Evolutionary conservation across 495 filamentous ascomycete genomes (phyloP).

Genomic region (Cairneyella variabilis): DNA sequence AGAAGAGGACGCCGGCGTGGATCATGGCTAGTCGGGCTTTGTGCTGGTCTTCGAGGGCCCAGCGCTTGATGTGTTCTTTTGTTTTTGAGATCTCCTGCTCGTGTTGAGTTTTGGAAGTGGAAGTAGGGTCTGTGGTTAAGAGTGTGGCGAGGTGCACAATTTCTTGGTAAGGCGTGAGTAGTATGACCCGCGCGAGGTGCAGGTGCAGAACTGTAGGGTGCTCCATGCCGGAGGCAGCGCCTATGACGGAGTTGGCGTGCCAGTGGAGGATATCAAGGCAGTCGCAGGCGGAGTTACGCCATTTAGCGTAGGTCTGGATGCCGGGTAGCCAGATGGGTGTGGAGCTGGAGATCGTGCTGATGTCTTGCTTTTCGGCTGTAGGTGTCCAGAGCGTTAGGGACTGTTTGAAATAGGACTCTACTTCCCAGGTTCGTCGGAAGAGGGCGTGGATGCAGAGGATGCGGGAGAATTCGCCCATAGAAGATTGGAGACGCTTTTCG

Average conservation of each 20-base stretch:
- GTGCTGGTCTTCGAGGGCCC: slow-evolving; percentile 49
- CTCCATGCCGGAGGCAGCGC: slow-evolving; percentile 43
- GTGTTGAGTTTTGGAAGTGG: neutral
- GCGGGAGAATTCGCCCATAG: slow-evolving; percentile 43
- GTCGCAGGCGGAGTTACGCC: slow-evolving; percentile 53
- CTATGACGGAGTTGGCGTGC: slow-evolving; percentile 44
- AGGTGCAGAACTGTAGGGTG: slow-evolving; percentile 50
- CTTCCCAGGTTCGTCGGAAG: slow-evolving; percentile 49
- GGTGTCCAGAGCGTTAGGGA: slow-evolving; percentile 47
- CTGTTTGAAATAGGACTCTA: slow-evolving; percentile 41
- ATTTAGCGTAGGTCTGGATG: slow-evolving; percentile 47
- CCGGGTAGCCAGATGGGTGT: slow-evolving; percentile 47
- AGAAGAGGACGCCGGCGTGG: slow-evolving; percentile 46
- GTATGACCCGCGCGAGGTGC: slow-evolving; percentile 41
- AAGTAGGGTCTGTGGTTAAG: neutral
- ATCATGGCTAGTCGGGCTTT: slow-evolving; percentile 53
- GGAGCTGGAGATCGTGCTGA: slow-evolving; percentile 32
- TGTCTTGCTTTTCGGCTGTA: slow-evolving; percentile 40
- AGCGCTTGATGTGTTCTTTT: slow-evolving; percentile 39
- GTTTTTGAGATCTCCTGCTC: neutral
- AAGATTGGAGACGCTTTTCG: slow-evolving; percentile 42
- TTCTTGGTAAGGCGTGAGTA: slow-evolving; percentile 28
- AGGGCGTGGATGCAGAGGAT: slow-evolving; percentile 47
- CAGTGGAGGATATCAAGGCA: slow-evolving; percentile 53
- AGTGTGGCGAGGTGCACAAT: slow-evolving; percentile 24